A percentile compares a stretch with the other conserved stretches of the same genome.
Evolutionary conservation across 176 grass and related monocot species (phyloP).

Genomic region (Triticum urartu): DNA sequence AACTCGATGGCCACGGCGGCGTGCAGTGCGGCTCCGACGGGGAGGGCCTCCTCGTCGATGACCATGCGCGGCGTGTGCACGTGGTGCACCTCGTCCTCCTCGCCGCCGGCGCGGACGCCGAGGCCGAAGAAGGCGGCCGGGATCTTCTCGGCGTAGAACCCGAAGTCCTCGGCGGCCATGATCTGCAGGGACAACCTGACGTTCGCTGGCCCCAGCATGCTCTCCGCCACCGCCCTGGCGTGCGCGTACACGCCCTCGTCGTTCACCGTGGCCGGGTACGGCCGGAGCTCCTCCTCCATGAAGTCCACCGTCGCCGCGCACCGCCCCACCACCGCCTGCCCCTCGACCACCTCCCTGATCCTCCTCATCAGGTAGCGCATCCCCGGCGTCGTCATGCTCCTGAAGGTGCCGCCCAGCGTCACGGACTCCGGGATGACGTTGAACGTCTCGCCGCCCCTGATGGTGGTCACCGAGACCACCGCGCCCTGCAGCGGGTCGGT

Average conservation of each 20-base stretch:
- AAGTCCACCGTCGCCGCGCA: not conserved
- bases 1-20: not conserved
- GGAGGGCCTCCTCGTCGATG: not conserved
- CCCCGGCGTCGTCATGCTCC: constrained; percentile 1
- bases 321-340: not conserved
- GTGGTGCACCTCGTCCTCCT: not conserved
- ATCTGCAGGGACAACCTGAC: not conserved
- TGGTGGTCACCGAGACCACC: not conserved
- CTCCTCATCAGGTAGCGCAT: not conserved
- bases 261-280: not conserved
- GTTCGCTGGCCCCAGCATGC: not conserved
- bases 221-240: not conserved
- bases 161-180: constrained; percentile 10
- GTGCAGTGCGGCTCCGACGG: not conserved
- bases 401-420: not conserved
- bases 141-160: not conserved
- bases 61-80: not conserved
- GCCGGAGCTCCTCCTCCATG: constrained; percentile 1
- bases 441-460: not conserved
- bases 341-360: not conserved
- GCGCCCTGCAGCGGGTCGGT: not conserved
- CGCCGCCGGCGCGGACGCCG: not conserved
- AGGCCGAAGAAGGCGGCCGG: not conserved
- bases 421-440: not conserved
- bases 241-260: not conserved